Base-by-base conservation (phyloP, 2,329 filamentous ascomycete species). In the Aaosphaeria pasadenensis region DNA sequence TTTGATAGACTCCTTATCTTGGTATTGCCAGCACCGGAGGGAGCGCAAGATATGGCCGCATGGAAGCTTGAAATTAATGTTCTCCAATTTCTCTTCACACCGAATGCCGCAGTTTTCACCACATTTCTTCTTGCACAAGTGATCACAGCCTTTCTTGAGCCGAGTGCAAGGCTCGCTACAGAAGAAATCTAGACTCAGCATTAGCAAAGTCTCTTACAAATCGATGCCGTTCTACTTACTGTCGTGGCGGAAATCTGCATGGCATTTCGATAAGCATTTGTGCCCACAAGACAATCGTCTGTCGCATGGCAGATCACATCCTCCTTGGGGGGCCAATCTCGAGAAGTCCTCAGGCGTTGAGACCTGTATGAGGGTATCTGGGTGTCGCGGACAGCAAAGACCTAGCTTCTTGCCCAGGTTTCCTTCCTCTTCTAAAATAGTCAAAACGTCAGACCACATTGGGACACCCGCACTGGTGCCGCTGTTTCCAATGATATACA, bases 401-500 rank as follows among this genome's bases (percentile, higher is more conserved):
- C 42, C 44, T 4, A 59, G 39, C 5, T 7, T 41, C 7, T 38
- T 17, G 5, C 51, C 48, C 38, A 47, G 5, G 28, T 77, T 78
- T 2, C 68, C 70, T 0, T 66, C 58, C 0, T 43, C 33, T 35
- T 49, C 43, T 4, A 52, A 40, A 7, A 52, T 36, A 7, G 42
- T 39, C 5, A 83, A 59, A 0, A 88, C 81, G 0, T 80, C 51
- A 0, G 61, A 56, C 85, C 85, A 89, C 83, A 88, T 88, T 0
- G 67, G 61, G 0, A 87, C 74, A 17, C 72, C 60, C 0, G 56
- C 56, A 30, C 77, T 82, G 0, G 83, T 88, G 1, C 75, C 59
- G 0, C 80, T 63, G 57, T 88, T 85, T 4, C 86, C 84, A 42
- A 89, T 82, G 11, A 89, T 71, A 59, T 84, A 87, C 76, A 89